Evolutionary conservation across 768 basidiomycete genomes (phyloP).

Genomic region (Coprinopsis marcescibilis): DNA sequence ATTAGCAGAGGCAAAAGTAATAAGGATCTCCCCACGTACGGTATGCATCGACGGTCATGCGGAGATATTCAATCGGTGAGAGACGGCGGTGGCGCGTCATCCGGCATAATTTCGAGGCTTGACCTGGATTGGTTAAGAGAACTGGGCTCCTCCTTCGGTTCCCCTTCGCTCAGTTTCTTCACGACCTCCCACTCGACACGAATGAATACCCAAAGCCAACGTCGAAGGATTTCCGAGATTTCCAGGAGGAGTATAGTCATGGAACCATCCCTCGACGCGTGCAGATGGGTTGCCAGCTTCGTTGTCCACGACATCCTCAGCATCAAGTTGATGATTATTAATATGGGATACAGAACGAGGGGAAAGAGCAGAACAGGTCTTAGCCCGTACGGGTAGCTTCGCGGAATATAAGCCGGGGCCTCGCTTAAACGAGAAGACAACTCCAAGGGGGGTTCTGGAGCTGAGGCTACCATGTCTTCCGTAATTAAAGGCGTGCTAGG

Average conservation of each 20-base stretch:
- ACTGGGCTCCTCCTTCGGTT: not conserved
- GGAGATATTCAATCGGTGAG: not conserved
- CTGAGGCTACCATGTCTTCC: constrained; percentile 2
- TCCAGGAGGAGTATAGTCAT: constrained; percentile 86
- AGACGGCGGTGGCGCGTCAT: not conserved
- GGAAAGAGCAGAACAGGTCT: constrained; percentile 74
- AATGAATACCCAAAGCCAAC: constrained; percentile 99
- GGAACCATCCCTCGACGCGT: constrained; percentile 72
- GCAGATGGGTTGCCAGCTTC: constrained; percentile 83
- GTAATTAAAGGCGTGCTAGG: constrained; percentile 27
- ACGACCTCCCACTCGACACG: constrained; percentile 96
- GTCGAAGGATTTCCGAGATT: constrained; percentile 77
- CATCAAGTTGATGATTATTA: constrained; percentile 76
- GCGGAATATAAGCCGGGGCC: constrained; percentile 20
- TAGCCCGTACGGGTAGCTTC: constrained; percentile 60
- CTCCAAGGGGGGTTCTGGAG: not conserved
- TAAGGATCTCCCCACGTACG: not conserved
- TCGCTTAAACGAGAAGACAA: not conserved
- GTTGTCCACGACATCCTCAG: constrained; percentile 92
- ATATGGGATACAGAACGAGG: constrained; percentile 77
- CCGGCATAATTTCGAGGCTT: not conserved
- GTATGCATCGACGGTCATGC: constrained; percentile 1
- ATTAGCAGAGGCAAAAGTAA: not conserved
- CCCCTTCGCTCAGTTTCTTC: constrained; percentile 39
- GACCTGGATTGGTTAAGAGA: not conserved